phyloP scores from a whole-genome alignment of 108 stramenopile species.

The Pseudonitzschia multistriata region DNA sequence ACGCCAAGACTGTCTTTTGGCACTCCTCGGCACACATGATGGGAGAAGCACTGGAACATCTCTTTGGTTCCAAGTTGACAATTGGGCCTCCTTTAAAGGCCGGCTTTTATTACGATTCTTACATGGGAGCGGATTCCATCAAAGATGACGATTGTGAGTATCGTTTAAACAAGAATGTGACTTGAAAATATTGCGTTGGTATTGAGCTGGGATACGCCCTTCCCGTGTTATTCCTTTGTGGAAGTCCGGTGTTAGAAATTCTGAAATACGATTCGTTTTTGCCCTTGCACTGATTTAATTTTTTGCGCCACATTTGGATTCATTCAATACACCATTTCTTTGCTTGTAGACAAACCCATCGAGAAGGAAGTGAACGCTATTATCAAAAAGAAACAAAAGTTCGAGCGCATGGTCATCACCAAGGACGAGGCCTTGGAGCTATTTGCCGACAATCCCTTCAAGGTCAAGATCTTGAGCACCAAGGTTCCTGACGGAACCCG shows the following conservation, averaged over 20 bases:
- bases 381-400: constrained; percentile 94
- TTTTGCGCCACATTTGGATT: constrained; percentile 5
- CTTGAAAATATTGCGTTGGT: not conserved
- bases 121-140: constrained; percentile 91
- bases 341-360: constrained; percentile 55
- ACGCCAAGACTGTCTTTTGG: constrained; percentile 97
- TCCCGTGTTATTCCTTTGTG: not conserved
- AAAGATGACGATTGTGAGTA: constrained; percentile 91
- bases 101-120: constrained; percentile 99
- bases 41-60: constrained; percentile 95
- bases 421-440: constrained; percentile 97
- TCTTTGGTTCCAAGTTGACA: constrained; percentile 92
- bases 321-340: not conserved
- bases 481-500: constrained; percentile 94
- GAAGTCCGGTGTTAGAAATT: not conserved
- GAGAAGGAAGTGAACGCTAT: constrained; percentile 85
- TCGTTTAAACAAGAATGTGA: too few relatives aligned
- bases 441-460: constrained; percentile 98
- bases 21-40: constrained; percentile 97
- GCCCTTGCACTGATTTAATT: constrained; percentile 4
- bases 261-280: too few relatives aligned
- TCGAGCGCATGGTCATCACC: constrained; percentile 97
- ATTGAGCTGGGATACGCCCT: not conserved
- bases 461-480: constrained; percentile 89
- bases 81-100: constrained; percentile 94